These are phyloP conservation scores for Pleurotus salmoneostramineus DNA, from an alignment of 768 basidiomycete genomes.

Conservation along the genomic window DNA sequence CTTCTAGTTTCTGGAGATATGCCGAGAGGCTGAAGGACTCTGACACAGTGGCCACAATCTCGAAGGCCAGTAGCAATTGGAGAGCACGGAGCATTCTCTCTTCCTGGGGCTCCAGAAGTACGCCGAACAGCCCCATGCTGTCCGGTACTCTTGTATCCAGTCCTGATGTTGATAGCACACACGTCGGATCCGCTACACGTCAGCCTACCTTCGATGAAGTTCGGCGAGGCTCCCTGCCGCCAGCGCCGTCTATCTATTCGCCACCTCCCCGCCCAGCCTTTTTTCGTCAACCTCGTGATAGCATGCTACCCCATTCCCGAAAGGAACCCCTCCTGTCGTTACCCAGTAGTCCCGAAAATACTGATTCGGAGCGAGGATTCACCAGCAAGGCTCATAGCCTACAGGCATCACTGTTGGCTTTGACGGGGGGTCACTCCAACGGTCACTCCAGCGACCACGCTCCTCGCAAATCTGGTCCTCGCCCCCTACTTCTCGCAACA, in stretches of 20 bases:
- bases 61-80: conserved; percentile 78
- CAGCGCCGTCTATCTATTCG: conserved; percentile 34
- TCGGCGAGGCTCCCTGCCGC: conserved; percentile 39
- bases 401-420: conserved; percentile 39
- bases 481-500: conserved; percentile 63
- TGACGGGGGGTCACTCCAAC: conserved; percentile 20
- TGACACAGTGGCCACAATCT: conserved; percentile 62
- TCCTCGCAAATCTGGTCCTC: conserved; percentile 52
- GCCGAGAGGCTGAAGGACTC: conserved; percentile 74
- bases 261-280: conserved; percentile 56
- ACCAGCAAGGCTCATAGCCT: conserved; percentile 33
- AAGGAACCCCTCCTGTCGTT: conserved; percentile 22
- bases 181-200: neutral
- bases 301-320: conserved; percentile 33
- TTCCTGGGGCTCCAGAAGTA: conserved; percentile 28
- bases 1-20: conserved; percentile 55
- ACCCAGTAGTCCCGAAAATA: conserved; percentile 27
- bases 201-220: neutral
- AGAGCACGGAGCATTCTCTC: conserved; percentile 55
- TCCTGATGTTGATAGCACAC: conserved; percentile 6
- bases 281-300: conserved; percentile 57
- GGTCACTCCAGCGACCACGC: conserved; percentile 17
- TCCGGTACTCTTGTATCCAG: conserved; percentile 1
- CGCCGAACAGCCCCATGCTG: conserved; percentile 7
- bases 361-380: conserved; percentile 24